These are phyloP conservation scores for Dalechampia spathulata DNA, from an alignment of 441 rosid species.

Conservation along the genomic window DNA sequence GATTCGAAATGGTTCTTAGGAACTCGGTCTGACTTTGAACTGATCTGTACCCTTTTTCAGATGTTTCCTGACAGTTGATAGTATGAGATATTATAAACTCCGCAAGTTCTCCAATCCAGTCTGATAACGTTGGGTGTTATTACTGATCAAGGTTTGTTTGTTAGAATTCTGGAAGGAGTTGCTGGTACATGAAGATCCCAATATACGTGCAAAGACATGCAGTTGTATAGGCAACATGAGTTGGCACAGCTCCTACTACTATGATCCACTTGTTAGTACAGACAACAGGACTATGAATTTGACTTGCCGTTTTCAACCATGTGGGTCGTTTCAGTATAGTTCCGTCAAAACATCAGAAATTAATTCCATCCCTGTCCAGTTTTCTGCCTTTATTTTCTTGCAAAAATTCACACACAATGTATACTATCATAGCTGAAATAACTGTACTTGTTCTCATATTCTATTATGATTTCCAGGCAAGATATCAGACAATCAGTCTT, in stretches of 20 bases:
- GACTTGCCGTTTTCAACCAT: conserved; percentile 6
- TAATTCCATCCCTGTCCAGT: too few relatives aligned
- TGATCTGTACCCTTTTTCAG: background rate
- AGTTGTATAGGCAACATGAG: conserved; percentile 97
- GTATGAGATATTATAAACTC: too few relatives aligned
- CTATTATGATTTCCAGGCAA: conserved; percentile 44
- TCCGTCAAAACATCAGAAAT: background rate
- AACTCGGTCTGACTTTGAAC: background rate
- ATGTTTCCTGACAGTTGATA: background rate
- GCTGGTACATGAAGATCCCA: conserved; percentile 72
- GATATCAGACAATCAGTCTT: conserved; percentile 49
- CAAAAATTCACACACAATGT: background rate
- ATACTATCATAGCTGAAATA: background rate
- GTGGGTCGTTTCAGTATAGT: conserved; percentile 4
- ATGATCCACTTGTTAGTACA: conserved; percentile 56
- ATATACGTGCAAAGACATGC: conserved; percentile 91
- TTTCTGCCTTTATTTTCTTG: background rate
- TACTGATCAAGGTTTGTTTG: conserved; percentile 63
- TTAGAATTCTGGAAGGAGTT: conserved; percentile 58
- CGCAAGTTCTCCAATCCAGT: background rate
- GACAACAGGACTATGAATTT: too few relatives aligned
- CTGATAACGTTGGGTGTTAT: conserved; percentile 10
- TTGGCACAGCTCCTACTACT: conserved; percentile 81
- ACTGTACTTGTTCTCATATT: conserved; percentile 20
- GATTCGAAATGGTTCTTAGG: background rate